Conservation (phyloP, 108 stramenopile genomes). For the Skeletonema grethae region DNA sequence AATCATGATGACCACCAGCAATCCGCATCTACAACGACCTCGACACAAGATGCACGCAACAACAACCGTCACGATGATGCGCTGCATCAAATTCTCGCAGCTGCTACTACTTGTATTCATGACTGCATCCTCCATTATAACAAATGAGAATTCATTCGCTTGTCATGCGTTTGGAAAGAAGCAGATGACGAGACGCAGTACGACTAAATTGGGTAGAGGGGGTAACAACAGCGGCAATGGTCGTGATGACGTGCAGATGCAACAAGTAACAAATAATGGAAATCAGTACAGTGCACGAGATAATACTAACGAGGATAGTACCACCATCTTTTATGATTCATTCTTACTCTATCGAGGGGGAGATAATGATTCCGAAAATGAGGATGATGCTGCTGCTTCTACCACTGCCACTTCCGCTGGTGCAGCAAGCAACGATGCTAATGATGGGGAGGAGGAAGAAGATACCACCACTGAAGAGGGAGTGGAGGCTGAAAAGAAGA, state of each 20-base stretch:
- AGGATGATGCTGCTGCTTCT: not conserved
- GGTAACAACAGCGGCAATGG: too few species aligned
- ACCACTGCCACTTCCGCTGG: too few species aligned
- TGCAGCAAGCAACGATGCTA: too few species aligned
- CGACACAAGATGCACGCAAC: too few species aligned
- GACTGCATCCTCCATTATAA: not conserved
- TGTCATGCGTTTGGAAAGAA: not conserved
- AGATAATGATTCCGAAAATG: not conserved
- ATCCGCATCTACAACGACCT: too few species aligned
- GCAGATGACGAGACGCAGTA: not conserved
- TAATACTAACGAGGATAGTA: not conserved
- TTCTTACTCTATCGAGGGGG: constrained; percentile 3
- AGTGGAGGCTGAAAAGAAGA: not conserved
- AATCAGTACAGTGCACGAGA: too few species aligned
- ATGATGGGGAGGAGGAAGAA: not conserved
- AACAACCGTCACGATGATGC: too few species aligned
- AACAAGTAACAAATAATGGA: too few species aligned
- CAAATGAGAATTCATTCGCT: not conserved
- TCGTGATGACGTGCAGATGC: too few species aligned
- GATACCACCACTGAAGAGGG: not conserved
- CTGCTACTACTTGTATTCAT: not conserved
- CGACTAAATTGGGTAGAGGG: not conserved
- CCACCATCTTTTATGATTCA: not conserved
- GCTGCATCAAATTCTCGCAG: not conserved
- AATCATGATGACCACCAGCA: too few species aligned